Base-by-base conservation (phyloP, 2,329 filamentous ascomycete species). In the Penicillium sp. region DNA sequence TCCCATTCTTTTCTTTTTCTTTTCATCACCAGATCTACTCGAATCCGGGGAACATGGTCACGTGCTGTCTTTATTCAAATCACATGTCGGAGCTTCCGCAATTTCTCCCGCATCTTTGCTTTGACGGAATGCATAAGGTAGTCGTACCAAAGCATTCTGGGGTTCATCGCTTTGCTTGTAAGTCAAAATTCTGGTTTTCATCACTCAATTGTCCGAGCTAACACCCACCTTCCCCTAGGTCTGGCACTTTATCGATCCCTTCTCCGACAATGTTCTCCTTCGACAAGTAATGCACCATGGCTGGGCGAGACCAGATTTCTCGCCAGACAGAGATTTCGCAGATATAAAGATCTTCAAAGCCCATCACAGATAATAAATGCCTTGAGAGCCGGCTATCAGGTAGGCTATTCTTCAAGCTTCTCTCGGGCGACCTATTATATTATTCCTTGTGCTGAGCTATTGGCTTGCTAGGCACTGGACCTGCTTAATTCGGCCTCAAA, bases 111-210 rank as follows among this genome's bases (percentile, higher is more conserved):
- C 49, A 22, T 41, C 23, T 18, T 56, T 33, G 25, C 25, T 40
- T 35, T 40, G 2, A 26, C 46, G 54, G 55, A 60, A 77, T 78
- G 75, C 74, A 71, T 62, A 69, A 63, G 60, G 53, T 67, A 41
- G 31, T 59, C 18, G 42, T 54, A 22, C 57, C 57, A 43, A 56
- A 49, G 14, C 20, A 40, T 14, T 49, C 46, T 23, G 69, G 72
- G 41, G 67, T 69, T 40, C 76, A 79, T 67, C 71, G 75, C n/a
- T 71, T 76, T 70, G 75, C 76, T 58, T 78, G 77, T 78, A 60
- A 63, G 73, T 54, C 15, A 43, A 31, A 45, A 26, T 31, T 35
- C 2, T n/a, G n/a, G 49, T 33, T 25, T 14, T 4, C 18, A 18
- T 48, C 2, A 35, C 23, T 33, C 22, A 12, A 43, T 15, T 7